These are phyloP conservation scores for Syncephalastrum sp. DNA, from an alignment of 371 early-diverging fungal species.

Conservation along the genomic window DNA sequence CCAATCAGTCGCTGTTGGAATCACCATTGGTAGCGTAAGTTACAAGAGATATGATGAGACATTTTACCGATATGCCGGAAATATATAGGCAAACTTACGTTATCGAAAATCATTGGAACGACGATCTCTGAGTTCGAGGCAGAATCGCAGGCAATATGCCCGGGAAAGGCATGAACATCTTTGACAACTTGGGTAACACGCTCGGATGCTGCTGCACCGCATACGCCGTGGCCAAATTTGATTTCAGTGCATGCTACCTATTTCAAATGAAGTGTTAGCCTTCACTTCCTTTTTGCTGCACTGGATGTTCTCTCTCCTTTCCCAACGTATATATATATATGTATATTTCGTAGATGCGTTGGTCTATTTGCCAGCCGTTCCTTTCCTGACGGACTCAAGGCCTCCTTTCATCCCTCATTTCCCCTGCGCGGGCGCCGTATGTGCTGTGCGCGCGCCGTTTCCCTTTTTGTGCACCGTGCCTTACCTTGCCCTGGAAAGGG, in stretches of 20 bases:
- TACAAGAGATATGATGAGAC: constrained; percentile 7
- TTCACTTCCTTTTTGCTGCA: constrained; percentile 1
- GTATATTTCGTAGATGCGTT: no score
- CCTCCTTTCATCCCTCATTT: constrained; percentile 1
- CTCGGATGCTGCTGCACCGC: constrained; percentile 76
- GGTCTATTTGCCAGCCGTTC: no score
- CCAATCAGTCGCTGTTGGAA: constrained; percentile 60
- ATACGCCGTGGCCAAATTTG: constrained; percentile 82
- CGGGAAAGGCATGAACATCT: constrained; percentile 83
- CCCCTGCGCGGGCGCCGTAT: not conserved
- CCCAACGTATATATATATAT: no score
- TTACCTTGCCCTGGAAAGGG: constrained; percentile 89
- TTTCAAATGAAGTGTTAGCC: not conserved
- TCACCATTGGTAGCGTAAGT: not conserved
- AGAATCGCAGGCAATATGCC: constrained; percentile 93
- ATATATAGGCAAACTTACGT: constrained; percentile 24
- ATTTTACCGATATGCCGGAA: not conserved
- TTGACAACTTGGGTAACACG: constrained; percentile 60
- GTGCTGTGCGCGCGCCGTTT: not conserved
- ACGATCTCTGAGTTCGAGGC: constrained; percentile 88
- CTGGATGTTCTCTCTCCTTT: no score
- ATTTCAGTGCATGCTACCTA: constrained; percentile 85
- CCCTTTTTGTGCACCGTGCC: not conserved
- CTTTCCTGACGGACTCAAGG: no score
- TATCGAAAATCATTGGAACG: constrained; percentile 72